Base-by-base conservation (phyloP, 176 grass and related monocot species). In the Oryza brachyantha region DNA sequence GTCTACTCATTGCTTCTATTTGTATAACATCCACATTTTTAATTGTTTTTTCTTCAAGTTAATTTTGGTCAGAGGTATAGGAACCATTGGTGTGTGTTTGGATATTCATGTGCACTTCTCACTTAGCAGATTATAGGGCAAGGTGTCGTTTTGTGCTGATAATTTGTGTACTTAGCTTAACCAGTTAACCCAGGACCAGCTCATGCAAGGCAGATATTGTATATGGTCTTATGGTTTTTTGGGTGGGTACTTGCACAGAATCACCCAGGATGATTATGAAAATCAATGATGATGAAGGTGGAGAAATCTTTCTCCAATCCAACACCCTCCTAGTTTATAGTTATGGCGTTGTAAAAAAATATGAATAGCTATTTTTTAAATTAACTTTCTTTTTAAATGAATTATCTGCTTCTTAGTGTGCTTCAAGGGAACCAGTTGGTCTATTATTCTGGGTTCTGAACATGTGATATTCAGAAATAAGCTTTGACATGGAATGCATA, bases 221-320 rank as follows among this genome's bases (percentile, higher is more conserved):
- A 22, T 39, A 64, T 84, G 83, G 57, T 54, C 31, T 78, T 29
- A 64, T 78, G 66, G 16, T 64, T 25, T 72, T 78, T 78, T 1
- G 31, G 57, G 50, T 71, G 10, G 66, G 3, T 78, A 12, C 32
- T 71, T 67, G 26, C 54, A 76, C 0, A 8, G 31, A 55, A 42
- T 67, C 62, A 61, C 46, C 28, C 27, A 81, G 40, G 29, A 46
- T 81, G 52, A 80, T 80, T 80, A 70, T 80, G 65, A 65, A 80
- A 57, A 80, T 58, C 37, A 27, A n/a, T 54, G 64, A 11, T 43
- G 35, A 21, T 58, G 36, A 70, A 70, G 17, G 26, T 60, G 54
- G 52, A 79, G 69, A 29, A 17, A 73, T 45, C 35, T 70, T 80
- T 29, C 50, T 40, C 65, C 16, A 27, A 70, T 70, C 27, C 27